Conservation (phyloP, 345 rosid genomes). For the Syzygium jambos region DNA sequence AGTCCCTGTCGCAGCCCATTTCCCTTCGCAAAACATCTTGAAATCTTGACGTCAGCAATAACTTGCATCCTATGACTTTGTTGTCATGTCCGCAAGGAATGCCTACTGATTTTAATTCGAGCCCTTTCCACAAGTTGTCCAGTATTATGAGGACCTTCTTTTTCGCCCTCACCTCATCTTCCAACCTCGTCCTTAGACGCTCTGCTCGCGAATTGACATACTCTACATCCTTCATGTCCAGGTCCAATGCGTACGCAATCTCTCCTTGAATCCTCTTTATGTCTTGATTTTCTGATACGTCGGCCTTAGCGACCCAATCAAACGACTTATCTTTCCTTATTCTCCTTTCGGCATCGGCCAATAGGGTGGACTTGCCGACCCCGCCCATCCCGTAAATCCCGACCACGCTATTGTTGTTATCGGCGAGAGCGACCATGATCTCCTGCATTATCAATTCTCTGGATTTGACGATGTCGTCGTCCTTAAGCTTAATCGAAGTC, state of each 20-base stretch:
- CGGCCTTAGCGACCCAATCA: background rate
- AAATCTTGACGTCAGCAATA: background rate
- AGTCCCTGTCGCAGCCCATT: background rate
- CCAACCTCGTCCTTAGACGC: background rate
- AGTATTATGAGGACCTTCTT: background rate
- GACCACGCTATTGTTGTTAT: background rate
- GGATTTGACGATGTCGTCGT: accelerated
- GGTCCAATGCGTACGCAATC: accelerated
- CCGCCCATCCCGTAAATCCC: background rate
- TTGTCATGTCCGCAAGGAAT: background rate
- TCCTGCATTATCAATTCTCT: accelerated
- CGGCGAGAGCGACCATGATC: background rate
- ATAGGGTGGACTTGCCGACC: background rate
- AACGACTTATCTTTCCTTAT: background rate
- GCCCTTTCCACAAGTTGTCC: background rate
- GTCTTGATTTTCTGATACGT: background rate
- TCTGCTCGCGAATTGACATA: background rate
- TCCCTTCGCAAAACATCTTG: background rate
- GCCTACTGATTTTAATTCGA: background rate
- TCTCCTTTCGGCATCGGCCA: background rate
- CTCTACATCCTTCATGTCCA: accelerated
- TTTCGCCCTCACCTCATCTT: accelerated
- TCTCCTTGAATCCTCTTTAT: background rate
- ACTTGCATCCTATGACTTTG: background rate
- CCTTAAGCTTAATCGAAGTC: accelerated